phyloP scores from a whole-genome alignment of 2,329 filamentous ascomycete species.

The Xylariaceae sp. region DNA sequence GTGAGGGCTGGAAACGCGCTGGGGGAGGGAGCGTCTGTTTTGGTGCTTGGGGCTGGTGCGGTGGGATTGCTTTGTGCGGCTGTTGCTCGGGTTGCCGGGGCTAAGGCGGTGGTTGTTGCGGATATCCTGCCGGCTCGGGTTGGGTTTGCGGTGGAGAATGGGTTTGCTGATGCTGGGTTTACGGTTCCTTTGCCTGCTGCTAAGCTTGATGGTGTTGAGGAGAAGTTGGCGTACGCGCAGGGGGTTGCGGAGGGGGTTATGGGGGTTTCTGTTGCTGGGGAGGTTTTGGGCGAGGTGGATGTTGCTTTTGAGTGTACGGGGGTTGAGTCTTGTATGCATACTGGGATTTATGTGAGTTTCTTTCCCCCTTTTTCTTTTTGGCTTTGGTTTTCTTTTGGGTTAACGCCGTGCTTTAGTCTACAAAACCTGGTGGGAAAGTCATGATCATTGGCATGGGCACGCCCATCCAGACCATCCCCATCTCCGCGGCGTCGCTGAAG shows the following conservation, averaged over 20 bases:
- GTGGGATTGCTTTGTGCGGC: conserved; percentile 57
- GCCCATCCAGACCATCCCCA: conserved; percentile 68
- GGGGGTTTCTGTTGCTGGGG: conserved; percentile 29
- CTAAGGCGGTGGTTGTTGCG: conserved; percentile 48
- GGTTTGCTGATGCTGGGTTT: conserved; percentile 51
- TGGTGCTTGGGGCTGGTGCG: conserved; percentile 59
- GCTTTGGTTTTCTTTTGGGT: background rate
- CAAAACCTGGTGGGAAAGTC: conserved; percentile 64
- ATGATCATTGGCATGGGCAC: conserved; percentile 78
- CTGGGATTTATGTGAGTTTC: conserved; percentile 60
- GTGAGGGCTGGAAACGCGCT: conserved; percentile 40
- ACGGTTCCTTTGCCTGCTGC: conserved; percentile 49
- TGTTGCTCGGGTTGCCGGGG: conserved; percentile 49
- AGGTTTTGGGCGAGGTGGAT: conserved; percentile 58
- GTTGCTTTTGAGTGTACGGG: conserved; percentile 76
- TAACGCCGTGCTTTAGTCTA: no score
- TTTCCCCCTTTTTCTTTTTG: conserved; percentile 18
- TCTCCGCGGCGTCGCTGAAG: conserved; percentile 67
- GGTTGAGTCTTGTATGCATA: conserved; percentile 71
- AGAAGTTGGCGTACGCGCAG: conserved; percentile 50
- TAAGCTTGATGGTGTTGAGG: conserved; percentile 47
- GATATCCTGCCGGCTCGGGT: conserved; percentile 55
- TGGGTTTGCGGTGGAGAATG: conserved; percentile 52
- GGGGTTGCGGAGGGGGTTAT: conserved; percentile 45
- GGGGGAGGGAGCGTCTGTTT: conserved; percentile 39